Evolutionary conservation across 495 filamentous ascomycete species (phyloP).

Genomic region (Thozetella sp.): DNA sequence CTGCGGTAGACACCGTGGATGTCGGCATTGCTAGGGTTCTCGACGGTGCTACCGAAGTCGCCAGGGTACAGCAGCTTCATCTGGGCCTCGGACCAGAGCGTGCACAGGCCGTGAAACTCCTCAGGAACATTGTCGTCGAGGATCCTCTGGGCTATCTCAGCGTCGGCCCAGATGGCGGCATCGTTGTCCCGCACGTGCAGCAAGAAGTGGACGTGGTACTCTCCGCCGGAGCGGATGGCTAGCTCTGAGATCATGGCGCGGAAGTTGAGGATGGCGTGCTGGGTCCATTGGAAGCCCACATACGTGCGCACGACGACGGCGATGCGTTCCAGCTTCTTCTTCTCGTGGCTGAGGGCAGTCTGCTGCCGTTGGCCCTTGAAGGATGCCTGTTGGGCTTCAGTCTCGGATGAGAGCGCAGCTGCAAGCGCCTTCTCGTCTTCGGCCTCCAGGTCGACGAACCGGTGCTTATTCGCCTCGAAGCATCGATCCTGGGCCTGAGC

Average conservation of each 20-base stretch:
- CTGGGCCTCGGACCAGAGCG: constrained; percentile 91
- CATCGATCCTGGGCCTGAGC: constrained; percentile 74
- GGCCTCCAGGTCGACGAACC: constrained; percentile 45
- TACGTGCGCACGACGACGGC: constrained; percentile 76
- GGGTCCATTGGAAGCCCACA: constrained; percentile 68
- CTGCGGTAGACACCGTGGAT: constrained; percentile 91
- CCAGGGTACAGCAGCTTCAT: constrained; percentile 86
- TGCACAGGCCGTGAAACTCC: constrained; percentile 86
- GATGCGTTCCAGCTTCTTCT: constrained; percentile 55
- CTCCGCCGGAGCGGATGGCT: constrained; percentile 70
- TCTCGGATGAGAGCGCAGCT: background rate
- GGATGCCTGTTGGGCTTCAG: too few species aligned
- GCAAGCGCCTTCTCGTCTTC: background rate
- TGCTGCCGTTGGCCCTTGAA: too few species aligned
- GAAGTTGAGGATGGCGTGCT: constrained; percentile 72
- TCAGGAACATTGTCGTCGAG: constrained; percentile 76
- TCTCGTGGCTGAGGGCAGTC: constrained; percentile 12
- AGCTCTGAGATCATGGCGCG: constrained; percentile 81
- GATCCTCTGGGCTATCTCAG: constrained; percentile 50
- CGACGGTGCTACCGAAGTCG: constrained; percentile 66
- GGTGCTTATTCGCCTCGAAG: constrained; percentile 63
- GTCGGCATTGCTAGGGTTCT: constrained; percentile 59
- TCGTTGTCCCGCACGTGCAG: constrained; percentile 73
- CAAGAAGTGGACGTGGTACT: constrained; percentile 81
- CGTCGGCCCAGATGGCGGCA: constrained; percentile 65